Evolutionary conservation across 495 filamentous ascomycete genomes (phyloP).

Genomic region (Aspergillus nanangensis): DNA sequence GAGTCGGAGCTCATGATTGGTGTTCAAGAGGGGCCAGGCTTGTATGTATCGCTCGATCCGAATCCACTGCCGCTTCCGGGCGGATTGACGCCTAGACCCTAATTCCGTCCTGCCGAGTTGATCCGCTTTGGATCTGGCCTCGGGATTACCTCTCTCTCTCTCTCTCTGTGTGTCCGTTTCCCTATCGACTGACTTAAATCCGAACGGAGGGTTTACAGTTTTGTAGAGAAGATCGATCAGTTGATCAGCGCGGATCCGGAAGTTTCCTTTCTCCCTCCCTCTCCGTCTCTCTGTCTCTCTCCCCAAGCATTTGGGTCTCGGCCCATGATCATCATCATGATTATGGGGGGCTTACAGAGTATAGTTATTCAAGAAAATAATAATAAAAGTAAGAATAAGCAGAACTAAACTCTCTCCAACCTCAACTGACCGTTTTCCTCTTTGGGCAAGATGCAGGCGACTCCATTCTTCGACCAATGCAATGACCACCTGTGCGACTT

Average conservation of each 20-base stretch:
- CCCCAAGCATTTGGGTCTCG: too few species aligned
- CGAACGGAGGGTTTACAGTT: too few species aligned
- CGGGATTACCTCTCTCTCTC: background rate
- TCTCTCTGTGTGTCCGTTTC: background rate
- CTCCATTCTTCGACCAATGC: background rate
- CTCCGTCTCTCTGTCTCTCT: too few species aligned
- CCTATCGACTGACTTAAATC: too few species aligned
- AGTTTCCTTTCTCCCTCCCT: background rate
- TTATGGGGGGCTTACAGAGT: background rate
- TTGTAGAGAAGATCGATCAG: background rate
- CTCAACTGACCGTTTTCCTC: conserved; percentile 3
- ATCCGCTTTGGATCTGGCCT: conserved; percentile 7
- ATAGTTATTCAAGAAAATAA: background rate
- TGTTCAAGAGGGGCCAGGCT: background rate
- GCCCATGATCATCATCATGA: background rate
- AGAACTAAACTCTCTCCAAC: background rate
- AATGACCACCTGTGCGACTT: background rate
- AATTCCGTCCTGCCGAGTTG: conserved; percentile 16
- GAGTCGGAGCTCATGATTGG: background rate
- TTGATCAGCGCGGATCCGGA: conserved; percentile 1
- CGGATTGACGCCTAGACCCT: conserved; percentile 16
- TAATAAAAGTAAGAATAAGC: background rate
- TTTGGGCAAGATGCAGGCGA: conserved; percentile 11
- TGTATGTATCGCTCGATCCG: conserved; percentile 19
- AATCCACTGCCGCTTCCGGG: conserved; percentile 18